These are phyloP conservation scores for Rhodosporidiobolus sp. DNA, from an alignment of 768 basidiomycete genomes.

Conservation along the genomic window DNA sequence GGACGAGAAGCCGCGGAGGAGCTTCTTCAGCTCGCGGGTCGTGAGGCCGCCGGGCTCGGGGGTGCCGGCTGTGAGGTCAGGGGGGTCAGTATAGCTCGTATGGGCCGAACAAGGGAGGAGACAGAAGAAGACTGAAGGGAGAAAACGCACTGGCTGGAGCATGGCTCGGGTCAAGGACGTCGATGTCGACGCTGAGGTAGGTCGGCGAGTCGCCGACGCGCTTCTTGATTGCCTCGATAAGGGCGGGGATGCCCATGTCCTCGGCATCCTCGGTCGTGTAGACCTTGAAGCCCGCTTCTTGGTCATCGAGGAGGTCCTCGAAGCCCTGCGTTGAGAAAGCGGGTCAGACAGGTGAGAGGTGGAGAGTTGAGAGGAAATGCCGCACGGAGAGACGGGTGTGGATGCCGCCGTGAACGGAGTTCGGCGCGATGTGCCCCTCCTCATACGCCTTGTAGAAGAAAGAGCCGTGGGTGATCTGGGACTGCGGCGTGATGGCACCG, in stretches of 20 bases:
- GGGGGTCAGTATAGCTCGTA: neutral
- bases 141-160: slow-evolving; percentile 58
- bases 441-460: slow-evolving; percentile 78
- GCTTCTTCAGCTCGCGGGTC: slow-evolving; percentile 72
- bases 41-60: slow-evolving; percentile 85
- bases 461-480: slow-evolving; percentile 49
- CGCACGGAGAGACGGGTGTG: slow-evolving; percentile 66
- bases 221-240: slow-evolving; percentile 66
- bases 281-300: slow-evolving; percentile 27
- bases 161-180: slow-evolving; percentile 74
- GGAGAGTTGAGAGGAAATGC: neutral
- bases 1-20: slow-evolving; percentile 72
- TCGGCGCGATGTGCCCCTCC: slow-evolving; percentile 69
- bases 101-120: too few relatives aligned
- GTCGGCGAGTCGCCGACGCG: slow-evolving; percentile 72
- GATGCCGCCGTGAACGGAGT: slow-evolving; percentile 77
- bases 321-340: slow-evolving; percentile 55
- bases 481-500: slow-evolving; percentile 17
- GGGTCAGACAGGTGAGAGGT: too few relatives aligned
- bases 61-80: slow-evolving; percentile 62
- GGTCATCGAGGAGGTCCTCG: slow-evolving; percentile 29
- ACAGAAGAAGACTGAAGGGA: too few relatives aligned
- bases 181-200: slow-evolving; percentile 69
- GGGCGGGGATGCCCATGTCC: slow-evolving; percentile 54
- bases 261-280: slow-evolving; percentile 34